Conservation (phyloP, 176 grass and related monocot genomes). For the Avena atlantica region DNA sequence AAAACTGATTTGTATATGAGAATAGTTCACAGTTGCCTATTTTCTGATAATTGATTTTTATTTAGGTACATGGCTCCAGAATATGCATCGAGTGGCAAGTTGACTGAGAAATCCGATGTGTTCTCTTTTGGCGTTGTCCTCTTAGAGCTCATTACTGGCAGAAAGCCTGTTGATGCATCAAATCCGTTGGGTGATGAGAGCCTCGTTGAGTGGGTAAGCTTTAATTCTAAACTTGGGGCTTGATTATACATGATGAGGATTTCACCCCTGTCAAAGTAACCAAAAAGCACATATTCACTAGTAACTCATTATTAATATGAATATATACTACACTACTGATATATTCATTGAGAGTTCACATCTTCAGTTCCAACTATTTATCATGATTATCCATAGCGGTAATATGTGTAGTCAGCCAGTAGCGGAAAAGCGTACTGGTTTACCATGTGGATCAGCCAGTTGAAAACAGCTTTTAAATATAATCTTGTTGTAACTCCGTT, state of each 20-base stretch:
- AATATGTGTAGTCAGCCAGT: neutral
- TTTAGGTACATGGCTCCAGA: conserved; percentile 92
- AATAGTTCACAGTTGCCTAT: neutral
- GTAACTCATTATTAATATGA: neutral
- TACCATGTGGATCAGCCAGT: neutral
- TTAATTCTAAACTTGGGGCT: neutral
- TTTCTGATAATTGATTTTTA: conserved; percentile 20
- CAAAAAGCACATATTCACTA: neutral
- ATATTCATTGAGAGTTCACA: neutral
- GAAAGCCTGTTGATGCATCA: conserved; percentile 90
- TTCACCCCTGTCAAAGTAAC: neutral
- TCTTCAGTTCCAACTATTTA: neutral
- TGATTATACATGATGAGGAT: neutral
- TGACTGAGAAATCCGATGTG: conserved; percentile 98
- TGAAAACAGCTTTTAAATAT: conserved; percentile 8
- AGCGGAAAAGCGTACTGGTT: neutral
- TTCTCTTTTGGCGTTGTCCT: conserved; percentile 96
- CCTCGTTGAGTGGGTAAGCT: conserved; percentile 95
- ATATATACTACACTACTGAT: neutral
- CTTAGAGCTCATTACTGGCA: conserved; percentile 90
- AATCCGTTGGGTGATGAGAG: conserved; percentile 87
- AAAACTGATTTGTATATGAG: neutral
- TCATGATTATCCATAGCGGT: neutral
- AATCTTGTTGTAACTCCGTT: neutral
- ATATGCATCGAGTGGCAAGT: conserved; percentile 90